Conservation (phyloP, 148 eudicot species). For the Chenopodium album region DNA sequence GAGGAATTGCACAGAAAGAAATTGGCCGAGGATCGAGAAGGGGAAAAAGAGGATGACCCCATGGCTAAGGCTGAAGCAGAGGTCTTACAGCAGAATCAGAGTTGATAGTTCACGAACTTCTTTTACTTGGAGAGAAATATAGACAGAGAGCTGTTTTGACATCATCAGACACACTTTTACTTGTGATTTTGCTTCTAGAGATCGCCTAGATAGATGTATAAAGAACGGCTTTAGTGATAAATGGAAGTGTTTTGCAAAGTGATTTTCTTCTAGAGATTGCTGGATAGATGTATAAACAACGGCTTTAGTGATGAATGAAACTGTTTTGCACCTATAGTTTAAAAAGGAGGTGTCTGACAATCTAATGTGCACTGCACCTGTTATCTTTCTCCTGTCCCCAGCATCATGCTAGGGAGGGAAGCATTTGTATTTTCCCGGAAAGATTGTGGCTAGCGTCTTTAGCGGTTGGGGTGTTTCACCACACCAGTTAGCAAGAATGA, state of each 20-base stretch:
- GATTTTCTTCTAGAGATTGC: background rate
- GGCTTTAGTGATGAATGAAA: slow-evolving; percentile 2
- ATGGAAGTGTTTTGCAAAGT: background rate
- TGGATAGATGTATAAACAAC: slow-evolving; percentile 10
- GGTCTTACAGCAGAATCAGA: slow-evolving; percentile 26
- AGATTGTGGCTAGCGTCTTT: background rate
- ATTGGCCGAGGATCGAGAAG: slow-evolving; percentile 72
- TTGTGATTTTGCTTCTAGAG: background rate
- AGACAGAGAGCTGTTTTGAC: background rate
- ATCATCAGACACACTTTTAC: background rate
- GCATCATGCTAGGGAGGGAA: background rate
- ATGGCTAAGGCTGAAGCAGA: slow-evolving; percentile 40
- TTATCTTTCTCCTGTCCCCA: background rate
- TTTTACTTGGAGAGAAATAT: background rate
- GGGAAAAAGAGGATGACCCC: slow-evolving; percentile 38
- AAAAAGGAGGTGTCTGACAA: background rate
- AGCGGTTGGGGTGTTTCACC: background rate
- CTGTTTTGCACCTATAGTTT: background rate
- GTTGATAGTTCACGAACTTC: slow-evolving; percentile 5
- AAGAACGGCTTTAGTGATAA: slow-evolving; percentile 7
- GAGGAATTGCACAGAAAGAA: slow-evolving; percentile 84
- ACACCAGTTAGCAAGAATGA: background rate
- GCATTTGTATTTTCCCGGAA: background rate
- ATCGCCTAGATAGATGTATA: slow-evolving; percentile 1
- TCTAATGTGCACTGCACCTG: background rate